A percentile compares a stretch with the other conserved stretches of the same genome.
Conservation (phyloP, 2,329 filamentous ascomycete species). For the Akanthomyces uredinophilus region DNA sequence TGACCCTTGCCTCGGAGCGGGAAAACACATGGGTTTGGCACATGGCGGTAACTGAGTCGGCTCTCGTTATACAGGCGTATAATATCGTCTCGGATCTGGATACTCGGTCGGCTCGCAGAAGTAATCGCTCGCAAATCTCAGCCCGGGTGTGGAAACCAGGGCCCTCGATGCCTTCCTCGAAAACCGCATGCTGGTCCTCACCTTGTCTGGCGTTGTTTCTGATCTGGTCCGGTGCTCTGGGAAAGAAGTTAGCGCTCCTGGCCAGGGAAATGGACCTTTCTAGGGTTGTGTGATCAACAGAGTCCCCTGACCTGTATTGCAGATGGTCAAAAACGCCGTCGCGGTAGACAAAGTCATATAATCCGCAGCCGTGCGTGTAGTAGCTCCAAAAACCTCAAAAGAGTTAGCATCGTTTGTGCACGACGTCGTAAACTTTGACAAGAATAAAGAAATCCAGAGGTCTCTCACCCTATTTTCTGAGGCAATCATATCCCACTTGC, state of each 20-base stretch:
- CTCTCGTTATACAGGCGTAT: neutral
- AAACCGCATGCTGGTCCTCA: neutral
- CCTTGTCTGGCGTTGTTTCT: neutral
- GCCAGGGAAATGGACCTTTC: neutral
- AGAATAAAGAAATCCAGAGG: neutral
- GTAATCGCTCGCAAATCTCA: neutral
- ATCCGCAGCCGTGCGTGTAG: neutral
- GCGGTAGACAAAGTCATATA: neutral
- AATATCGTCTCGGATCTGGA: neutral
- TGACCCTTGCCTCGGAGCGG: neutral
- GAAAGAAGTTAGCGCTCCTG: neutral
- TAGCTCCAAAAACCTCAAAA: neutral
- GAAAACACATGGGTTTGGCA: neutral
- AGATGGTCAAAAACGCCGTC: neutral
- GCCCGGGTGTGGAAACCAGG: neutral
- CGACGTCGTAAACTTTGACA: neutral
- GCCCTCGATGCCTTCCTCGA: neutral
- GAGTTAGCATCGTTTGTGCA: neutral
- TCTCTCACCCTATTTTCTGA: neutral
- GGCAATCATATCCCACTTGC: neutral
- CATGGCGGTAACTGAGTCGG: neutral
- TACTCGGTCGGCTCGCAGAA: neutral
- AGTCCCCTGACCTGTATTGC: neutral
- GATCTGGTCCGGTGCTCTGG: neutral
- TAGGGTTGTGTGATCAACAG: neutral